These are phyloP conservation scores for Schizosaccharomyces versatilis DNA, from an alignment of 1,139 yeast species.

Conservation along the genomic window DNA sequence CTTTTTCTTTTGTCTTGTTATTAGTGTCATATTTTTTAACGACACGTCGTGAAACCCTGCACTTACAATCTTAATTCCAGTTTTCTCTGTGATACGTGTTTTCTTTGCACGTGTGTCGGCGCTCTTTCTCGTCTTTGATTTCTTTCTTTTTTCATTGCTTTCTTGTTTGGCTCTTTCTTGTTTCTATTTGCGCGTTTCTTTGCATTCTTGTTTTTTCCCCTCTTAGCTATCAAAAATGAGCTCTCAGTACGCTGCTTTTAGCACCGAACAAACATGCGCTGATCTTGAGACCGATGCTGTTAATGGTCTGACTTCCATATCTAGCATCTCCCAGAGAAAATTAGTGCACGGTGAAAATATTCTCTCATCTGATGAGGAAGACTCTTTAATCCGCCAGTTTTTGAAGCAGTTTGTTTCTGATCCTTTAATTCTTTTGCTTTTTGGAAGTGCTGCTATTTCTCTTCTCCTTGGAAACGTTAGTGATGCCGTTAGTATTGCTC, in stretches of 20 bases:
- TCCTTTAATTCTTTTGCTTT: conserved; percentile 63
- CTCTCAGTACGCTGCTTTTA: not conserved
- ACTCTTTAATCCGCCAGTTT: conserved; percentile 45
- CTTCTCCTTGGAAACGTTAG: conserved; percentile 82
- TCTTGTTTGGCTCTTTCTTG: not conserved
- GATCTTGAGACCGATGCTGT: not conserved
- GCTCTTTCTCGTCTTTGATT: not conserved
- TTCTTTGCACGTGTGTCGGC: too few relatives aligned
- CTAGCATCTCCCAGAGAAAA: conserved; percentile 46
- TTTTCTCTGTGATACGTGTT: too few relatives aligned
- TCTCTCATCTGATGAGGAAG: conserved; percentile 51
- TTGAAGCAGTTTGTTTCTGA: conserved; percentile 63
- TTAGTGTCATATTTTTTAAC: too few relatives aligned
- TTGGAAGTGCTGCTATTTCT: conserved; percentile 69
- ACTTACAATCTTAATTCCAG: too few relatives aligned
- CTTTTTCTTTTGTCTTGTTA: too few relatives aligned
- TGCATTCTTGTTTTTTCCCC: not conserved
- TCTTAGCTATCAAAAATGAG: not conserved
- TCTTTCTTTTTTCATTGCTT: not conserved
- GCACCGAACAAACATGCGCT: not conserved
- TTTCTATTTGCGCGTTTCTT: not conserved
- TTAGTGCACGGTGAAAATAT: conserved; percentile 61
- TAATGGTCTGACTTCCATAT: not conserved
- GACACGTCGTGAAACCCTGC: too few relatives aligned
- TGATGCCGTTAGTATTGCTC: conserved; percentile 46